Percentiles rank a stretch among this genome's conserved stretches.
Conservation (phyloP, 164 flowering plant genomes). For the Amborella trichopoda region DNA sequence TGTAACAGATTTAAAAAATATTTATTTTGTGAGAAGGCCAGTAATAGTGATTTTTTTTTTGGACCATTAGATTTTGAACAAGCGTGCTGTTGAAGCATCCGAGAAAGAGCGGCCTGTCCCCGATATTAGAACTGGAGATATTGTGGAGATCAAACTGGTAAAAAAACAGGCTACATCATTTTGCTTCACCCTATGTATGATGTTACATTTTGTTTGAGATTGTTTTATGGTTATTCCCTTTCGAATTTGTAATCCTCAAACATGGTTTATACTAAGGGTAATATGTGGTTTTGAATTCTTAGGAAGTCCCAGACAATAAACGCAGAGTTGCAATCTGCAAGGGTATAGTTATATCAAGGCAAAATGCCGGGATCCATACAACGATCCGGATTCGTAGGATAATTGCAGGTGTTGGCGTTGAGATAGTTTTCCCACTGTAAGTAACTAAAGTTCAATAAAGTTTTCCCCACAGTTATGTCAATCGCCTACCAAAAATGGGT, state of each 20-base stretch:
- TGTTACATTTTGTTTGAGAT: no score
- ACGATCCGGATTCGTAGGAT: conserved; percentile 84
- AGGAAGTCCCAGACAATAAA: conserved; percentile 88
- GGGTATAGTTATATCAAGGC: conserved; percentile 84
- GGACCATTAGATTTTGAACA: conserved; percentile 58
- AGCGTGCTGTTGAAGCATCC: conserved; percentile 71
- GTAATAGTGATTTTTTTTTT: conserved; percentile 1
- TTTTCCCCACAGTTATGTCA: no score
- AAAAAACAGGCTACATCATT: no score
- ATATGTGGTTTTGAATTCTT: conserved; percentile 3
- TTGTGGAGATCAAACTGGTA: conserved; percentile 85
- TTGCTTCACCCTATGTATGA: no score
- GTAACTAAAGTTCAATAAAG: no score
- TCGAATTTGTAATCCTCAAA: not conserved
- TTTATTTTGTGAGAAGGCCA: not conserved
- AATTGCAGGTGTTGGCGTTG: conserved; percentile 87
- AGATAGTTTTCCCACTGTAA: conserved; percentile 94
- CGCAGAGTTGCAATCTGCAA: conserved; percentile 59
- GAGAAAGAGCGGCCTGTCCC: conserved; percentile 52
- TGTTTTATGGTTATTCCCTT: not conserved
- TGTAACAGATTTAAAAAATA: no score
- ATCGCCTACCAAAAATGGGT: no score
- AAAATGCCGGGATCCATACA: conserved; percentile 95
- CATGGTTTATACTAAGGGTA: not conserved
- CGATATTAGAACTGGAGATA: conserved; percentile 74